These are phyloP conservation scores for Sugiyamaella americana DNA, from an alignment of 805 yeast genomes.

Conservation along the genomic window DNA sequence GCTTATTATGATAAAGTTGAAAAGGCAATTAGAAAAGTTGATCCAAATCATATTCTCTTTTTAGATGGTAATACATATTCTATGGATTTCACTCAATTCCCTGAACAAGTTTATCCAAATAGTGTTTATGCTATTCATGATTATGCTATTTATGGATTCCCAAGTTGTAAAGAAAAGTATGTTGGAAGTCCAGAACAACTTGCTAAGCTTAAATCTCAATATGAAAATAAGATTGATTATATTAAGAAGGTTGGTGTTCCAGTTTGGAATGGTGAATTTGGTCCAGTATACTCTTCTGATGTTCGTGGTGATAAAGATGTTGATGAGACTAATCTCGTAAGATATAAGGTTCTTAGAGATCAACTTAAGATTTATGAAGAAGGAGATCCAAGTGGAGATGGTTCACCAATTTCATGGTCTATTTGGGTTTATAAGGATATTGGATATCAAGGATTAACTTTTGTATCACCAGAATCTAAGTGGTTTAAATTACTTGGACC, in stretches of 20 bases:
- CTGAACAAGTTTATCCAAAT: conserved; percentile 36
- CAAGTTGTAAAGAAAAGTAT: conserved; percentile 28
- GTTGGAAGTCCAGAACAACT: conserved; percentile 34
- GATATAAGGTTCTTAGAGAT: conserved; percentile 41
- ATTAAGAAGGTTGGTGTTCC: conserved; percentile 39
- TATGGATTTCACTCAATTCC: conserved; percentile 45
- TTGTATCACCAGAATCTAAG: conserved; percentile 40
- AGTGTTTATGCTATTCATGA: conserved; percentile 49
- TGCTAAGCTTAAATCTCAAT: conserved; percentile 35
- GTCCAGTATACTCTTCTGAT: conserved; percentile 43
- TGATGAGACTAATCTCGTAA: conserved; percentile 35
- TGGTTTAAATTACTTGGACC: conserved; percentile 40
- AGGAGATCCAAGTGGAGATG: conserved; percentile 47
- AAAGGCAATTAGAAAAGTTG: conserved; percentile 38
- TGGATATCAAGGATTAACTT: conserved; percentile 47
- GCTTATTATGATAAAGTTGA: conserved; percentile 37
- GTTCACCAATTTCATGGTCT: conserved; percentile 43
- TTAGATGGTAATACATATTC: conserved; percentile 49
- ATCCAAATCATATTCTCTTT: conserved; percentile 44
- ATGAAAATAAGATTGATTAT: conserved; percentile 40
- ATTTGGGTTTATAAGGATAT: conserved; percentile 51
- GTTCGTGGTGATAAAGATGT: conserved; percentile 39
- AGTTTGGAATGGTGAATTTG: conserved; percentile 51
- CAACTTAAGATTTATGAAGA: conserved; percentile 40
- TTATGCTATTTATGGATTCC: conserved; percentile 43